Base-by-base conservation (phyloP, 495 filamentous ascomycete species). In the Penicillium atrosanguineum region DNA sequence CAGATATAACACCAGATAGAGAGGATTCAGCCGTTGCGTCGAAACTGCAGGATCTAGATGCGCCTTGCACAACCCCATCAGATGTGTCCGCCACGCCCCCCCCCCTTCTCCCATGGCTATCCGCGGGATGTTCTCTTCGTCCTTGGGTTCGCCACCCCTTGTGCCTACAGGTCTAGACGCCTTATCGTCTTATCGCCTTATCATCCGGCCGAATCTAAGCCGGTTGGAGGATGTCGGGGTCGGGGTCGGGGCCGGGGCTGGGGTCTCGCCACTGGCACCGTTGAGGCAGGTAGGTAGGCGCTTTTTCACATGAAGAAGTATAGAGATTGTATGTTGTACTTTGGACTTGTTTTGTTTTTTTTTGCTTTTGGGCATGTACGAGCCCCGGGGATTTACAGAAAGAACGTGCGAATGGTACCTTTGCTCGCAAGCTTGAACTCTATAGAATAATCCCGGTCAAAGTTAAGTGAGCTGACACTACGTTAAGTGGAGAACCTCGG, bases 81-180 rank as follows among this genome's bases (percentile, higher is more conserved):
- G 28, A 31, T 34, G 31, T 12, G 31, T 12, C 31, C 31, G 31
- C 31, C 31, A 34, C 31, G 9, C 28, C 28, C 28, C 28, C 28
- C 7, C 28, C 3, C 12, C 11, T 34, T 15, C 12, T 1, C 31
- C 16, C 38, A 40, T 40, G n/a, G 37, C 38, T 20, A 16, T 40
- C 38, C 16, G 38, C 16, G 38, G n/a, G 38, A 19, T 16, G n/a
- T 18, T 11, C 0, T 28, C 19, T 23, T 31, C 15, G 36, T 29
- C n/a, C n/a, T 50, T 21, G 48, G 38, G 39, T 43, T 50, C 26
- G 48, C 48, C 48, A 50, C 48, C 39, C 16, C 1, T 34, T 12
- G 31, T 34, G 21, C 9, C 19, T 20, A 36, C 34, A 5, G 38
- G 37, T 41, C 21, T 19, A 19, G 38, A 40, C n/a, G 16, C 16